Percentiles rank a stretch among this genome's conserved stretches.
phyloP scores from a whole-genome alignment of 1,284 basidiomycete species.

The Apiotrichum porosum region DNA sequence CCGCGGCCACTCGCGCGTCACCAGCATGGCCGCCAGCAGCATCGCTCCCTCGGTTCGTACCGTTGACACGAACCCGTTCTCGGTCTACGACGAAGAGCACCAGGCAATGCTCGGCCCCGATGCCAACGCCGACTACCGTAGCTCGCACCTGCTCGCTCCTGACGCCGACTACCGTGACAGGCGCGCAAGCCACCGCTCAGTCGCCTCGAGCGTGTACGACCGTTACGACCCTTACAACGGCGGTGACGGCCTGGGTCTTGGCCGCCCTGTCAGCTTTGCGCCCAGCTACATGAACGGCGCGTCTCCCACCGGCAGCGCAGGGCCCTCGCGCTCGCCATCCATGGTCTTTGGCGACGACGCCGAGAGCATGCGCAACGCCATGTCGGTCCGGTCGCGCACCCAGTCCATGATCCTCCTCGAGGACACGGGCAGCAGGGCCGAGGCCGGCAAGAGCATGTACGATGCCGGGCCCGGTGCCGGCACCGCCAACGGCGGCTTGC shows the following conservation, averaged over 20 bases:
- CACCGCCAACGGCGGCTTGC: too few relatives aligned
- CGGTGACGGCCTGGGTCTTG: too few relatives aligned
- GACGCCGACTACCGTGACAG: neutral
- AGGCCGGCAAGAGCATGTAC: neutral
- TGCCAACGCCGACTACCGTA: neutral
- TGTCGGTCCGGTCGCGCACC: slow-evolving; percentile 26
- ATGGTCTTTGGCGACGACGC: slow-evolving; percentile 35
- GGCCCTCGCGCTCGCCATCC: slow-evolving; percentile 24
- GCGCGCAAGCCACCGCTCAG: slow-evolving; percentile 23
- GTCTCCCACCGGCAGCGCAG: too few relatives aligned
- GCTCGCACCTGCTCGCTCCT: neutral
- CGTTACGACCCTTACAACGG: slow-evolving; percentile 33
- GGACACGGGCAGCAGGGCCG: slow-evolving; percentile 6
- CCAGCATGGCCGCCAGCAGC: too few relatives aligned
- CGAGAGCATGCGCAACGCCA: slow-evolving; percentile 23
- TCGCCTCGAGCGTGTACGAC: slow-evolving; percentile 30
- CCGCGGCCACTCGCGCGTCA: too few relatives aligned
- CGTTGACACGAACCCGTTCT: too few relatives aligned
- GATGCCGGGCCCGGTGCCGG: neutral
- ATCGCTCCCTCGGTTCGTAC: slow-evolving; percentile 1
- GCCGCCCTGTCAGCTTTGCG: too few relatives aligned
- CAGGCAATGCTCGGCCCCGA: neutral
- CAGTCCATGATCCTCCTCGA: slow-evolving; percentile 44
- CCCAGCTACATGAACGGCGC: too few relatives aligned
- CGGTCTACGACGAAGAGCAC: neutral